Evolutionary conservation across 2,329 filamentous ascomycete genomes (phyloP), one percentile per base, ranked within the genome.

Genomic region (Bipolaris cookei): DNA sequence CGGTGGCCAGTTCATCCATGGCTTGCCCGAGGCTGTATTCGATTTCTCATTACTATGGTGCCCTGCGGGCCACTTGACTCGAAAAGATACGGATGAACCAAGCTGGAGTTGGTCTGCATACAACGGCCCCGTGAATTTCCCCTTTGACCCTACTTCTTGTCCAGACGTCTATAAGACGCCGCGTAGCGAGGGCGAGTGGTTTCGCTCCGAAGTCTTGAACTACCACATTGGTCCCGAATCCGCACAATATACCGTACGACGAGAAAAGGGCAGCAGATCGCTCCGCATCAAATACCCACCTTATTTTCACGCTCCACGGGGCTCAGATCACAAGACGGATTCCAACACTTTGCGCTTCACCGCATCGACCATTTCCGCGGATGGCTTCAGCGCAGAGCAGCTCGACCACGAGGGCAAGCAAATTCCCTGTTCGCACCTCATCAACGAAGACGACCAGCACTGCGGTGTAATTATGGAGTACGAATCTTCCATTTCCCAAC

Each of bases 11-110:
- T 71, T 76, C 41, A 48, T 73, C 21, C 66, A 70, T 25, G 66
- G 67, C 3, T 63, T 76, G 30, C 73, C 73, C 2, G 73, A 76
- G 58, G 59, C 68, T 10, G 62, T 69, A 3, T 72, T 75, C 25
- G 73, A 75, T 42, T 65, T 69, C 37, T 62, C 71, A 10, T 58
- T 76, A 2, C 62, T 76, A 10, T 76, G 73, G 73, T 73, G 71
- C 57, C 73, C 73, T 21, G 65, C 68, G 3, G 66, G 53, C 6
- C 39, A 52, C 1, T 38, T 66, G 6, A 58, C 56, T n/a, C 58
- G 56, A 10, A 62, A 61, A 38, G 48, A 65, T 11, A 25, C 50
- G 2, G 50, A 37, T 10, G 69, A 71, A 21, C 73, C 73, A 13
- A 67, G 68, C 1, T 76, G 72, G 73, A 74, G 71, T 52, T 76